Conservation (phyloP, 805 yeast genomes). For the Saturnispora halmiae region DNA sequence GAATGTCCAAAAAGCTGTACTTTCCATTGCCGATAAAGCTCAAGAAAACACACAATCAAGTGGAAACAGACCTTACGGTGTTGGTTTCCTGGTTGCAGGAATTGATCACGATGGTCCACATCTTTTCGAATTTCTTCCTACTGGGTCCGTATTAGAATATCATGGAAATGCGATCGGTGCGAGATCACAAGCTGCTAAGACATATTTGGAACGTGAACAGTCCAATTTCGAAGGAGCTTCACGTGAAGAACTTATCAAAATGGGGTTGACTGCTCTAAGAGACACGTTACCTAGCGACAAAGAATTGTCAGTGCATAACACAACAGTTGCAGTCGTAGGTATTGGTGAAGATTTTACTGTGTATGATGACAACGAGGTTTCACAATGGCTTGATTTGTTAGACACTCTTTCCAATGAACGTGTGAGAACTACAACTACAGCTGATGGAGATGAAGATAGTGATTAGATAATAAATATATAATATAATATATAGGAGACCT, state of each 20-base stretch:
- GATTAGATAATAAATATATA: too few species aligned
- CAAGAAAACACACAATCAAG: constrained; percentile 93
- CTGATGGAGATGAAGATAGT: constrained; percentile 22
- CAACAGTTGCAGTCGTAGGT: constrained; percentile 92
- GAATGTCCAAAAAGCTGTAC: constrained; percentile 73
- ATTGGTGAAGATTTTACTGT: constrained; percentile 57
- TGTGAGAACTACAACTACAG: constrained; percentile 32
- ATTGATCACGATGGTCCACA: constrained; percentile 93
- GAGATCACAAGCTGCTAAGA: constrained; percentile 95
- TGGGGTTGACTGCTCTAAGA: constrained; percentile 83
- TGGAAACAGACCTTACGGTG: constrained; percentile 97
- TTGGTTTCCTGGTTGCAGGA: constrained; percentile 85
- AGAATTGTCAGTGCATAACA: constrained; percentile 73
- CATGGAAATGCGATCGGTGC: constrained; percentile 96
- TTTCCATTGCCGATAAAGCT: constrained; percentile 89
- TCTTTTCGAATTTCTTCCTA: constrained; percentile 88
- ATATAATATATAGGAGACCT: too few species aligned
- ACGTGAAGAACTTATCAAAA: constrained; percentile 67
- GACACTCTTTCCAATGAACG: constrained; percentile 57
- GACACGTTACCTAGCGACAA: constrained; percentile 93
- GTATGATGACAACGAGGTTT: constrained; percentile 82
- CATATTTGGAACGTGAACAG: constrained; percentile 82
- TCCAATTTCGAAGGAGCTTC: constrained; percentile 54
- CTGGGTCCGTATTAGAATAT: constrained; percentile 87
- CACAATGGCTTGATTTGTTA: constrained; percentile 69